These are phyloP conservation scores for Xylaria sp. DNA, from an alignment of 2,329 filamentous ascomycete genomes.

Conservation along the genomic window DNA sequence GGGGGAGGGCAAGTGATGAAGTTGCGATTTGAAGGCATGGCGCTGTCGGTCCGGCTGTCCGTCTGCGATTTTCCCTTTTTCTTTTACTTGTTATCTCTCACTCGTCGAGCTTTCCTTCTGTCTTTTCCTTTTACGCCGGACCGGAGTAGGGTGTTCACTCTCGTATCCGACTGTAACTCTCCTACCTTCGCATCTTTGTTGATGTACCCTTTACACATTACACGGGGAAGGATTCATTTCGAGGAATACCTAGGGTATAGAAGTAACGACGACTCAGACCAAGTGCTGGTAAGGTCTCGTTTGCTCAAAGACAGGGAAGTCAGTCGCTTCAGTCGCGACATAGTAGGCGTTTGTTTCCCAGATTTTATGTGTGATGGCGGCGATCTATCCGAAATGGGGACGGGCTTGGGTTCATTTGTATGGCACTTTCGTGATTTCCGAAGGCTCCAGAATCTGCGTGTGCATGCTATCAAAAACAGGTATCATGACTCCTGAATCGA, in stretches of 20 bases:
- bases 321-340: conserved; percentile 27
- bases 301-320: conserved; percentile 26
- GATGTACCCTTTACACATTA: conserved; percentile 7
- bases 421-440: background rate
- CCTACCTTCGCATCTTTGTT: conserved; percentile 3
- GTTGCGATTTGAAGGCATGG: background rate
- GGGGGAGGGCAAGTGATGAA: background rate
- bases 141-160: conserved; percentile 2
- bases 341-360: conserved; percentile 25
- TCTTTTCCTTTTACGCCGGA: background rate
- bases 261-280: conserved; percentile 33
- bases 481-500: background rate
- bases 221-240: conserved; percentile 2
- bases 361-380: conserved; percentile 16
- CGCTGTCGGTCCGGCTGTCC: background rate
- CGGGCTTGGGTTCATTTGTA: conserved; percentile 10
- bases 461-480: background rate
- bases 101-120: background rate
- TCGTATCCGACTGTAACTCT: conserved; percentile 2
- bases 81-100: background rate
- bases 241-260: conserved; percentile 25
- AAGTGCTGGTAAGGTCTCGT: conserved; percentile 35
- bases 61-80: background rate
- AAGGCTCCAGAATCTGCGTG: background rate
- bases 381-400: conserved; percentile 24